A percentile compares a stretch with the other conserved stretches of the same genome.
Evolutionary conservation across 768 basidiomycete genomes (phyloP).

Genomic region (Macrolepiota fuliginosa): DNA sequence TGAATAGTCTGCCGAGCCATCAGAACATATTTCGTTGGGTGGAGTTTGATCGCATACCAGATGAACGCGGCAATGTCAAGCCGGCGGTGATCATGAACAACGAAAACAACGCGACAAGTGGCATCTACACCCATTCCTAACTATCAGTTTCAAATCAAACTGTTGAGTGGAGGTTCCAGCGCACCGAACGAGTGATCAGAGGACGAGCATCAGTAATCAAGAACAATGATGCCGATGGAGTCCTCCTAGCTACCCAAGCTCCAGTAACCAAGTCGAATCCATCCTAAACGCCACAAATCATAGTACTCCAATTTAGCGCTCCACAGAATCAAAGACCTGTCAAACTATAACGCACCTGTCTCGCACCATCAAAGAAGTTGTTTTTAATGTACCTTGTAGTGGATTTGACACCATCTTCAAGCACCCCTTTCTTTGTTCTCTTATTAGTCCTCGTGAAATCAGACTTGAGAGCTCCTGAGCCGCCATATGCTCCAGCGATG

Average conservation of each 20-base stretch:
- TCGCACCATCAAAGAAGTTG: constrained; percentile 93
- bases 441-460: constrained; percentile 95
- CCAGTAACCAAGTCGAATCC: constrained; percentile 95
- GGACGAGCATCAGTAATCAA: constrained; percentile 79
- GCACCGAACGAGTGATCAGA: constrained; percentile 78
- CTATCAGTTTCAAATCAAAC: constrained; percentile 3
- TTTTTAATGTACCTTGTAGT: constrained; percentile 88
- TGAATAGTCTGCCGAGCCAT: constrained; percentile 65
- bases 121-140: constrained; percentile 53
- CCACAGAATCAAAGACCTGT: neutral
- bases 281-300: constrained; percentile 50
- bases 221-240: constrained; percentile 65
- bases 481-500: constrained; percentile 88
- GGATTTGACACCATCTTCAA: constrained; percentile 89
- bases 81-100: constrained; percentile 88
- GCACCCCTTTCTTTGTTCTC: constrained; percentile 72
- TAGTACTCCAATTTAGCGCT: neutral
- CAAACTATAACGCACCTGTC: constrained; percentile 54
- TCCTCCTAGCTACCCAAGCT: constrained; percentile 80
- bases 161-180: constrained; percentile 23
- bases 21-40: neutral
- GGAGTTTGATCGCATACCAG: constrained; percentile 50
- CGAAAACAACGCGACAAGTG: constrained; percentile 77
- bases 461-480: constrained; percentile 93
- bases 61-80: constrained; percentile 80